Percentiles rank a stretch among this genome's conserved stretches.
Evolutionary conservation across 1,284 basidiomycete genomes (phyloP).

Genomic region (Ustilago crameri): DNA sequence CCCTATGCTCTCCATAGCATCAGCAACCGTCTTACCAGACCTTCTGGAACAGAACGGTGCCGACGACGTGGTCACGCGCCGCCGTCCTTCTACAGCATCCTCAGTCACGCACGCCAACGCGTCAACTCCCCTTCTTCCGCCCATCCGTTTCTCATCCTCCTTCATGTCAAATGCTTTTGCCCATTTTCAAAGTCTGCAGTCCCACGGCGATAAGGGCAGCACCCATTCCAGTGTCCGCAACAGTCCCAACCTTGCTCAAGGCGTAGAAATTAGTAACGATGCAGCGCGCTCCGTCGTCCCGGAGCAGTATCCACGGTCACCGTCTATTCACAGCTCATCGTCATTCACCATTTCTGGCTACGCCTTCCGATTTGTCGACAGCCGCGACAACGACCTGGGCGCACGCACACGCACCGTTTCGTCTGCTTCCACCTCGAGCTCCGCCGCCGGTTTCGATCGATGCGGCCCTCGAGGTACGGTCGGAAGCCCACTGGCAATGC

Average conservation of each 20-base stretch:
- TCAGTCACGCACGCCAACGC: constrained; percentile 2
- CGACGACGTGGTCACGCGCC: constrained; percentile 14
- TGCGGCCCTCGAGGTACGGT: constrained; percentile 10
- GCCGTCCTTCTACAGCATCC: constrained; percentile 19
- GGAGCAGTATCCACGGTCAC: constrained; percentile 30
- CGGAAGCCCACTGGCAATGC: constrained; percentile 19
- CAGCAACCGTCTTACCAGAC: constrained; percentile 23
- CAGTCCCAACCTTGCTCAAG: constrained; percentile 21
- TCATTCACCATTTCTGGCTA: constrained; percentile 13
- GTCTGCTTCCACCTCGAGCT: constrained; percentile 9
- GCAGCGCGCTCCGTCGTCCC: constrained; percentile 5
- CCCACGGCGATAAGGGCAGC: constrained; percentile 11
- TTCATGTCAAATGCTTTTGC: constrained; percentile 11
- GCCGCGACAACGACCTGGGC: not conserved
- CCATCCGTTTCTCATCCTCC: constrained; percentile 14
- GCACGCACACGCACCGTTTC: constrained; percentile 10
- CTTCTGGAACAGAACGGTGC: constrained; percentile 30
- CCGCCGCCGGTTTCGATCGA: constrained; percentile 5
- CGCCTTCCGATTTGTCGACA: constrained; percentile 13
- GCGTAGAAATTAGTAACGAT: constrained; percentile 3
- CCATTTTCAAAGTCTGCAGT: not conserved
- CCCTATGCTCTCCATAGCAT: constrained; percentile 19
- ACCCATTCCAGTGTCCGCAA: constrained; percentile 19
- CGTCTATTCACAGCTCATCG: constrained; percentile 29
- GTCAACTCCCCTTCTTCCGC: constrained; percentile 18